These are phyloP conservation scores for Saccharum spontaneum DNA, from an alignment of 176 grass and related monocot species.

Conservation along the genomic window DNA sequence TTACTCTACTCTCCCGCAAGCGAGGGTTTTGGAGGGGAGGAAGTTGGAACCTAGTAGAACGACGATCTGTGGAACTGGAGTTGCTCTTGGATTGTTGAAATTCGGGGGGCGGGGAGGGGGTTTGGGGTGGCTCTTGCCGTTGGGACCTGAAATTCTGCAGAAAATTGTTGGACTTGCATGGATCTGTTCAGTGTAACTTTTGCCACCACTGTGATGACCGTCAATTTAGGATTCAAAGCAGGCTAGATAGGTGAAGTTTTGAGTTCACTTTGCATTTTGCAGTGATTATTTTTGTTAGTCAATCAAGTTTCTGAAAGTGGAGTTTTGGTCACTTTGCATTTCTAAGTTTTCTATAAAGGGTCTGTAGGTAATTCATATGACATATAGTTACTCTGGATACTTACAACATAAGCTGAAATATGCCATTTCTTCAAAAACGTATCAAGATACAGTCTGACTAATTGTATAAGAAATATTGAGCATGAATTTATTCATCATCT, in stretches of 20 bases:
- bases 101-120: neutral
- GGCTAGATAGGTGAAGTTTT: neutral
- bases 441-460: neutral
- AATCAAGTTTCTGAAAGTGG: neutral
- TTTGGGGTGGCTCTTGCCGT: neutral
- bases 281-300: neutral
- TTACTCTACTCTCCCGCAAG: neutral
- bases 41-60: neutral
- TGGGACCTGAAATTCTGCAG: neutral
- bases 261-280: neutral
- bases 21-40: neutral
- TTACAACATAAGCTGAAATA: neutral
- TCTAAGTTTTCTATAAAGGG: neutral
- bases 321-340: neutral
- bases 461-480: neutral
- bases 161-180: neutral
- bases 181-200: neutral
- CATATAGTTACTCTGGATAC: neutral
- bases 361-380: neutral
- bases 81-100: neutral
- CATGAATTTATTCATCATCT: neutral
- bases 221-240: neutral
- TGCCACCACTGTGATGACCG: neutral
- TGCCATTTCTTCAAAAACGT: no score
- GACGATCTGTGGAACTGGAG: neutral